Evolutionary conservation across 805 yeast genomes (phyloP), one percentile per base, ranked within the genome.

Genomic region (Ogataea sp.): DNA sequence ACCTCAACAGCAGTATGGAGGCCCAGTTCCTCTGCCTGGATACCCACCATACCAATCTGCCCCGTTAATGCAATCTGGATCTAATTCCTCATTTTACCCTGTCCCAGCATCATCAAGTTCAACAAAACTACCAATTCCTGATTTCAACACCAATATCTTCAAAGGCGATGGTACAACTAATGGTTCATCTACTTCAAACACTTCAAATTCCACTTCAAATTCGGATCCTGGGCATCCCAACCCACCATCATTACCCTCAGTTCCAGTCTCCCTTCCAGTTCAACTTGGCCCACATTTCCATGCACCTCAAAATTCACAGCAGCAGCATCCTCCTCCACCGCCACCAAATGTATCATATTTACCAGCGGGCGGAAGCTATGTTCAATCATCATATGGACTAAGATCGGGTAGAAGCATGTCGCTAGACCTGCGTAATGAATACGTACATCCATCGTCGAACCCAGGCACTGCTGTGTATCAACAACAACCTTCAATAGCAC

Each of bases 341-440:
- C 38, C 15, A n/a, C 42, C 42, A 17, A 15, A 15, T 6, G 34
- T 23, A n/a, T 36, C 42, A 21, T 23, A 15, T 13, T 31, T 24
- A 11, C 39, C 26, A 17, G 11, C 15, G 17, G 14, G 21, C 20
- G 29, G 15, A 7, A 20, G 21, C 17, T 26, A 15, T 26, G 23
- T 17, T 10, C 36, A 32, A 28, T 28, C n/a, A n/a, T 23, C 18
- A 17, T 18, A 26, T 20, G 42, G 48, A 2, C 38, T 43, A 7
- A 32, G 50, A 18, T 33, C 42, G 11, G 46, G 49, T n/a, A 43
- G 55, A 37, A 49, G 55, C 31, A 46, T 49, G 4, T 47, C 58
- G 15, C 45, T 52, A 31, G 59, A 52, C 40, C 26, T 46, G 29
- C 39, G 53, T 23, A 39, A 43, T 28, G 20, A 26, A 9, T 34